Base-by-base conservation (phyloP, 176 grass and related monocot genomes). In the Alloteropsis semialata region DNA sequence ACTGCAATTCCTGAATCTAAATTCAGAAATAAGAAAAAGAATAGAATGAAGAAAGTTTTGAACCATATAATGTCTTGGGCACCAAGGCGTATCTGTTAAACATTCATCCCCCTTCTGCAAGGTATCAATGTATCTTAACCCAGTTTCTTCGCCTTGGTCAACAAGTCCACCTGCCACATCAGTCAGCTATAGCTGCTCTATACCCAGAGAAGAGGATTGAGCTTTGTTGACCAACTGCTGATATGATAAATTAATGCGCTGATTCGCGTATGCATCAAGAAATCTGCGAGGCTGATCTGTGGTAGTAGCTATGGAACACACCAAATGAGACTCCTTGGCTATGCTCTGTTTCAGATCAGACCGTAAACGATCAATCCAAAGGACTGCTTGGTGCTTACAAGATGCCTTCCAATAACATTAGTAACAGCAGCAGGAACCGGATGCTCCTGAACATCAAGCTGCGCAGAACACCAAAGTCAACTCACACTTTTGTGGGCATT, bases 91-190 rank as follows among this genome's bases (percentile, higher is more conserved):
- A 69, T 39, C 29, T 43, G 34, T 32, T 69, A 22, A 58, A 13
- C 24, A 30, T 41, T 30, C 17, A 14, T 67, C 13, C 14, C 78
- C 75, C 50, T 69, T 69, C 41, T 41, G 42, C 68, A 84, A 79
- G 59, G 16, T 21, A 88, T 38, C 27, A 30, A 79, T 48, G 16
- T 21, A 88, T 38, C 27, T n/a, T 1, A 29, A 2, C 9, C 14
- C 24, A 54, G 22, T 38, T 61, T 84, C 9, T 32, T 27, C 75
- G 61, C 19, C 87, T 84, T 89, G 82, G 77, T 69, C 69, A 69
- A 76, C 87, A 89, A 81, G 82, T 69, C 59, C 49, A 38, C 64
- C 33, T 33, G 75, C 49, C n/a, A 50, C 14, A 53, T 68, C 25
- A 44, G 76, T 88, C 39, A 75, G 45, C 75, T 30, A 59, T 19